Conservation (phyloP, 352 stramenopile species). For the Phytophthora fragariae region DNA sequence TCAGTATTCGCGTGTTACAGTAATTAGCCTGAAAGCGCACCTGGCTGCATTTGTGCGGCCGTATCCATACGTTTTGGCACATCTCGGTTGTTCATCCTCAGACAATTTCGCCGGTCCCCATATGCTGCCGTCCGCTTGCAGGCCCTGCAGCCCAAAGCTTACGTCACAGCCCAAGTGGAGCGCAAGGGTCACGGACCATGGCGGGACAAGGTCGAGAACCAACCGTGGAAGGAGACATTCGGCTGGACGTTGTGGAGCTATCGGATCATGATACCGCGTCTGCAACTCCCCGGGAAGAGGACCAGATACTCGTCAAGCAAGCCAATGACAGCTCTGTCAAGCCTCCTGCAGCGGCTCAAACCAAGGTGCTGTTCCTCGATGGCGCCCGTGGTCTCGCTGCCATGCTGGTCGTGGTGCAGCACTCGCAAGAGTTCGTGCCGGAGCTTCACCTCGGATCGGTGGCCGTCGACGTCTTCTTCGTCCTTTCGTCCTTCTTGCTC, state of each 20-base stretch:
- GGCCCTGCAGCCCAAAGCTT: background rate
- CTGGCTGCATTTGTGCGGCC: background rate
- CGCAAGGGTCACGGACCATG: background rate
- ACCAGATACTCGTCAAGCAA: slow-evolving; percentile 19
- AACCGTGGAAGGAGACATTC: background rate
- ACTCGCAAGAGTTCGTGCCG: slow-evolving; percentile 26
- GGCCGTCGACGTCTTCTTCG: slow-evolving; percentile 33
- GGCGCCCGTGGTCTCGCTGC: slow-evolving; percentile 27
- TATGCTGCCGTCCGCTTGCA: background rate
- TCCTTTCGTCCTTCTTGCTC: slow-evolving; percentile 32
- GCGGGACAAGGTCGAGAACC: background rate
- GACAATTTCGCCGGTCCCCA: slow-evolving; percentile 2
- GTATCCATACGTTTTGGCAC: slow-evolving; percentile 2
- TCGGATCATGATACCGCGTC: slow-evolving; percentile 12
- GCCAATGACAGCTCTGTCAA: background rate
- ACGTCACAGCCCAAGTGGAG: slow-evolving; percentile 4
- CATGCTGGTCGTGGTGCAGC: slow-evolving; percentile 33
- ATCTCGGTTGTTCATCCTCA: background rate
- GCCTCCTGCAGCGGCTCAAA: slow-evolving; percentile 4
- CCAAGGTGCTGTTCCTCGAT: slow-evolving; percentile 33
- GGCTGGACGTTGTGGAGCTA: slow-evolving; percentile 8
- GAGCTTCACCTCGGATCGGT: slow-evolving; percentile 26
- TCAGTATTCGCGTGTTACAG: too few relatives aligned
- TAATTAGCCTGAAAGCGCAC: too few relatives aligned
- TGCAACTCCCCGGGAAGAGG: slow-evolving; percentile 4